phyloP scores from a whole-genome alignment of 148 eudicot genomes.

The Cornus florida region DNA sequence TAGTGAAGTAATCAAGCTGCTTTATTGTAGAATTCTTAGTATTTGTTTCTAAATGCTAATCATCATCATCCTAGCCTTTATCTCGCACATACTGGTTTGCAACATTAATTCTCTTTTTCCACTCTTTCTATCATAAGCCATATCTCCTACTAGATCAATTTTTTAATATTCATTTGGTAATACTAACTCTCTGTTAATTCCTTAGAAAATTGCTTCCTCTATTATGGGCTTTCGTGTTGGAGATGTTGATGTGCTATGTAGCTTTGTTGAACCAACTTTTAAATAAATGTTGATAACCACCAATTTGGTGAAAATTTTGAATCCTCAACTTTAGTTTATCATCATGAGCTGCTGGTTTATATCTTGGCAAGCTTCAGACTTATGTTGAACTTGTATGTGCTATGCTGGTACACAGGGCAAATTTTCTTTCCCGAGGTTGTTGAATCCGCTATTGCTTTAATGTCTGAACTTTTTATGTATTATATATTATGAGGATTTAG shows the following conservation, averaged over 20 bases:
- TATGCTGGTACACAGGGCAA: not conserved
- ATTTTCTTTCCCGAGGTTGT: not conserved
- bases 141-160: no score
- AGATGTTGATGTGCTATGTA: not conserved
- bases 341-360: not conserved
- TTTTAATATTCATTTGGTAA: no score
- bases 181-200: not conserved
- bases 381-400: not conserved
- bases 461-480: not conserved
- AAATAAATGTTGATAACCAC: not conserved
- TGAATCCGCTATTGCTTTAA: not conserved
- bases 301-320: not conserved
- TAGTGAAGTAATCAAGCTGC: not conserved
- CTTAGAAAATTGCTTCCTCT: not conserved
- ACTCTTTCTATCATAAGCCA: no score
- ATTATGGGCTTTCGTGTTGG: not conserved
- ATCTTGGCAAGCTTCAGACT: not conserved
- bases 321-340: not conserved
- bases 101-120: no score
- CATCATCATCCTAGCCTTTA: no score
- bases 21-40: not conserved
- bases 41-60: not conserved
- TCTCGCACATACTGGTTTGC: no score
- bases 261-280: not conserved
- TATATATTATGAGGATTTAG: not conserved